phyloP scores from a whole-genome alignment of 192 early-diverging fungal species.

The Neocallimastix lanati region DNA sequence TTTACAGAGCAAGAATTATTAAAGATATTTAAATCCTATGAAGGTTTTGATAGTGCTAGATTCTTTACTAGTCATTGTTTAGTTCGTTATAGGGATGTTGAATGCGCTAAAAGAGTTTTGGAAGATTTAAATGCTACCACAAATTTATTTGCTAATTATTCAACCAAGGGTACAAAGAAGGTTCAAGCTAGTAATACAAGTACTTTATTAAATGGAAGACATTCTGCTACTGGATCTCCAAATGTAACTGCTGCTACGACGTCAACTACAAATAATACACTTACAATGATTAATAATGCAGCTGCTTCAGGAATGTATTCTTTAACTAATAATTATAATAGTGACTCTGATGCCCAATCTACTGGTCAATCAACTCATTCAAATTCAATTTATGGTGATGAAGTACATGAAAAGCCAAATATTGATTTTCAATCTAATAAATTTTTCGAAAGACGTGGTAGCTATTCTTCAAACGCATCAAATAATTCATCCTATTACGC shows the following conservation, averaged over 20 bases:
- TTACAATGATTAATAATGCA: neutral
- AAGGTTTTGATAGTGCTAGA: slow-evolving; percentile 27
- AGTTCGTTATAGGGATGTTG: slow-evolving; percentile 20
- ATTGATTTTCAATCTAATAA: neutral
- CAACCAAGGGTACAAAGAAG: slow-evolving; percentile 24
- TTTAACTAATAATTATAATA: neutral
- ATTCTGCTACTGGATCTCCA: neutral
- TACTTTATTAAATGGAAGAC: neutral
- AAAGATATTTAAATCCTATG: slow-evolving; percentile 22
- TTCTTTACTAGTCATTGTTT: slow-evolving; percentile 27
- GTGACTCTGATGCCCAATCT: neutral
- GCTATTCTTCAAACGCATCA: neutral
- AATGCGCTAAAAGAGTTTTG: slow-evolving; percentile 16
- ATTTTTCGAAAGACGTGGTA: neutral
- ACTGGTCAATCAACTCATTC: neutral
- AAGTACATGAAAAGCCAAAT: neutral
- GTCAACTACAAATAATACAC: neutral
- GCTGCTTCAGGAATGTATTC: neutral
- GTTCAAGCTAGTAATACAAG: neutral
- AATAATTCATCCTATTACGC: neutral
- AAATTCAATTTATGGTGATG: neutral
- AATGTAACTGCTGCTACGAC: neutral
- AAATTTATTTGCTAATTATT: slow-evolving; percentile 30
- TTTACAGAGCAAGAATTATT: slow-evolving; percentile 23
- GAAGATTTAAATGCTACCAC: slow-evolving; percentile 27